Conservation (phyloP, 805 yeast species). For the Candida chauliodis region DNA sequence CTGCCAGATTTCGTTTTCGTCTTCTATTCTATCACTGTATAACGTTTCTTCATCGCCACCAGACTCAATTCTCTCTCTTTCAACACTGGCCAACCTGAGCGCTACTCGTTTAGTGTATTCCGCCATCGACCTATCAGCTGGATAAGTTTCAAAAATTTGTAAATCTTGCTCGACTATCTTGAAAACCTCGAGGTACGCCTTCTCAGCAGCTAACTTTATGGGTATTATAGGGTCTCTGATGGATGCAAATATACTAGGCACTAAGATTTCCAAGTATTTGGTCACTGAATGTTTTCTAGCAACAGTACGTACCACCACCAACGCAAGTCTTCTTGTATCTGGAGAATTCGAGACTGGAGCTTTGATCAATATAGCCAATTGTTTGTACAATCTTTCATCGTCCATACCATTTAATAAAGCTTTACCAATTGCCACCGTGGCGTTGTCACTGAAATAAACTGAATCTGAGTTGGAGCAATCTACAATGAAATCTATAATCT, state of each 20-base stretch:
- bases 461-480: constrained; percentile 39
- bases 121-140: constrained; percentile 65
- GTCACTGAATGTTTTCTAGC: constrained; percentile 58
- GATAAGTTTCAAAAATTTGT: constrained; percentile 65
- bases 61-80: constrained; percentile 80
- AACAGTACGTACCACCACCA: constrained; percentile 73
- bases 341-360: constrained; percentile 57
- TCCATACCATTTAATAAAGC: constrained; percentile 48
- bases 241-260: constrained; percentile 73
- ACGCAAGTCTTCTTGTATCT: constrained; percentile 76
- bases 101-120: constrained; percentile 92
- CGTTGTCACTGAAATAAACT: constrained; percentile 67
- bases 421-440: constrained; percentile 80
- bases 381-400: constrained; percentile 45
- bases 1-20: constrained; percentile 84
- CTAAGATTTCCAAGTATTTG: constrained; percentile 54
- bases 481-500: constrained; percentile 48
- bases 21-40: constrained; percentile 82
- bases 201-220: constrained; percentile 90
- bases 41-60: constrained; percentile 89
- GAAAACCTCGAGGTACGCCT: constrained; percentile 74
- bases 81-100: constrained; percentile 78
- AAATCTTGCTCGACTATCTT: constrained; percentile 64
- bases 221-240: constrained; percentile 89
- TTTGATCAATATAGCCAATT: constrained; percentile 47